Base-by-base conservation (phyloP, 1,284 basidiomycete species). In the Trametes versicolor region DNA sequence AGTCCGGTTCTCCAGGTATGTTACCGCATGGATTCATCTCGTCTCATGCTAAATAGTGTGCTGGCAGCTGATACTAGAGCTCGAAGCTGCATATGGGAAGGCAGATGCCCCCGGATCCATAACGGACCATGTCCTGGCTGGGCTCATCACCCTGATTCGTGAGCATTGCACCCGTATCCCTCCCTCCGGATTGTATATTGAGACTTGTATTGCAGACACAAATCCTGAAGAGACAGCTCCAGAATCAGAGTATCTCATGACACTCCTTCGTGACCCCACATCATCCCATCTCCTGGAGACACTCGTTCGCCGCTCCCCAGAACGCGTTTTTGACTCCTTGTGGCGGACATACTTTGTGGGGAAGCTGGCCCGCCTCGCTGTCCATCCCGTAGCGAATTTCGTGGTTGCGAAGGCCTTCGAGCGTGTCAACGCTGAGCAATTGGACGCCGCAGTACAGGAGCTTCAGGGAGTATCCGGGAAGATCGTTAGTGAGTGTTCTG, bases 321-420 rank as follows among this genome's bases (percentile, higher is more conserved):
- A 81, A 4, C 70, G 76, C n/a, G 83, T 89, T 4, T 96, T 96
- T 74, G 74, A 80, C 36, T 73, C 83, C 0, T 73, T 98, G 6
- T 98, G 96, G 95, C 73, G 78, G 5, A 84, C 85, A 0, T 97
- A 97, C 78, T 92, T 98, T 73, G 76, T 80, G 52, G 85, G 87
- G 25, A 93, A 91, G 70, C 79, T 97, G 47, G 78, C 84, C 7
- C 87, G 90, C 66, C 81, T 97, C 29, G 88, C 92, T 5, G 80
- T 84, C 13, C 96, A 98, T 77, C 95, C 96, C 1, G 93, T 96
- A 3, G 94, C 93, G 25, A 98, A 98, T 75, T 98, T 95, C 72
- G 95, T 97, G 19, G 83, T 96, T 7, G 92, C 95, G 0, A 92
- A 89, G 73, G 92, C 90, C 0, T 69, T 97, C 17, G 85, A 86